phyloP scores from a whole-genome alignment of 2,329 filamentous ascomycete species.

The Lecanicillium sp. region DNA sequence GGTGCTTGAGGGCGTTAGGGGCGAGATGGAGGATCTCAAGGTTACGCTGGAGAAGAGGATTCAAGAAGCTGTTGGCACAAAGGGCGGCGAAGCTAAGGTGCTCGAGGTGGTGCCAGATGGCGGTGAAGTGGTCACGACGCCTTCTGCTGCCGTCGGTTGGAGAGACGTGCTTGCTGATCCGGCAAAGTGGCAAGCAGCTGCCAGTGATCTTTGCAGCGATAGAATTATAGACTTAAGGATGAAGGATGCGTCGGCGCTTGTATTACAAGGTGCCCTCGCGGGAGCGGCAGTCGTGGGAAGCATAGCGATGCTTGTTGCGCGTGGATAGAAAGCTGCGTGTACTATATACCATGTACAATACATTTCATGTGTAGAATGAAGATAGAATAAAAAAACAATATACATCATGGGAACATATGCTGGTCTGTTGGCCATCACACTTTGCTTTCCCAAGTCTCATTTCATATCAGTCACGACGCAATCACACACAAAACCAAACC shows the following conservation, averaged over 20 bases:
- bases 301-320: constrained; percentile 39
- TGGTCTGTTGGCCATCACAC: no score
- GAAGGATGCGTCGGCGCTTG: constrained; percentile 62
- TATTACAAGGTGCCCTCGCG: constrained; percentile 56
- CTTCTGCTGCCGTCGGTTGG: constrained; percentile 24
- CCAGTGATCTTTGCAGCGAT: constrained; percentile 58
- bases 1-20: constrained; percentile 38
- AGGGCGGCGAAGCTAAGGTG: constrained; percentile 14
- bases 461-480: no score
- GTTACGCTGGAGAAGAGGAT: constrained; percentile 15
- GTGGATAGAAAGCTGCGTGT: constrained; percentile 18
- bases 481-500: no score
- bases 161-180: constrained; percentile 32
- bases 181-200: constrained; percentile 36
- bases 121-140: constrained; percentile 2
- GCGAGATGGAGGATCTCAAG: constrained; percentile 29
- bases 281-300: constrained; percentile 55
- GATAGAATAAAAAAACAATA: neutral
- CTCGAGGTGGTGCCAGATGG: constrained; percentile 8
- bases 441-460: no score
- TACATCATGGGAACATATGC: no score
- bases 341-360: neutral
- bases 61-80: constrained; percentile 9
- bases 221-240: constrained; percentile 54
- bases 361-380: neutral